Conservation (phyloP, 2,329 filamentous ascomycete species). For the Trichoderma atroviride region DNA sequence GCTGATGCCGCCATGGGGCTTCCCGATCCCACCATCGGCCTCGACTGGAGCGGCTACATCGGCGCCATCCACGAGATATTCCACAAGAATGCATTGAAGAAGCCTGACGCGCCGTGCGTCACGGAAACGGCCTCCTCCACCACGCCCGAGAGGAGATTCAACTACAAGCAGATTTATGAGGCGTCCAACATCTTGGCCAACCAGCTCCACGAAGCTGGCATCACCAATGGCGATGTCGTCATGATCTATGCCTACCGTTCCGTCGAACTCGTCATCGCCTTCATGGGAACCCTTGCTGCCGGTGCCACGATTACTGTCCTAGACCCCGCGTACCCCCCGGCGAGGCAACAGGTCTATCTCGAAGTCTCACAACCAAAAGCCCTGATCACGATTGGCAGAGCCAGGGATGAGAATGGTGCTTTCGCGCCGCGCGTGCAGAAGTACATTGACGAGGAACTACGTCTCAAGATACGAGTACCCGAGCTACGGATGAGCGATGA, state of each 20-base stretch:
- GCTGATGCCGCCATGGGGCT: slow-evolving; percentile 34
- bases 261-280: slow-evolving; percentile 66
- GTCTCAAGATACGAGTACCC: slow-evolving; percentile 74
- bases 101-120: slow-evolving; percentile 63
- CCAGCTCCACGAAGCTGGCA: slow-evolving; percentile 72
- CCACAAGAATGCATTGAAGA: slow-evolving; percentile 62
- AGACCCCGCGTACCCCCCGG: slow-evolving; percentile 60
- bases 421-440: slow-evolving; percentile 52
- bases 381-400: slow-evolving; percentile 68
- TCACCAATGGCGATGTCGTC: slow-evolving; percentile 81
- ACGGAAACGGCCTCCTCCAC: slow-evolving; percentile 48
- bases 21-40: slow-evolving; percentile 68
- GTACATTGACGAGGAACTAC: slow-evolving; percentile 74
- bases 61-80: slow-evolving; percentile 73
- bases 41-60: slow-evolving; percentile 64
- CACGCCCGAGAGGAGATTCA: slow-evolving; percentile 68
- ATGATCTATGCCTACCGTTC: slow-evolving; percentile 86
- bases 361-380: slow-evolving; percentile 60
- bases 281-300: slow-evolving; percentile 72
- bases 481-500: slow-evolving; percentile 71
- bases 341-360: slow-evolving; percentile 61
- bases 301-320: slow-evolving; percentile 68
- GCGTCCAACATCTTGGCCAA: slow-evolving; percentile 79
- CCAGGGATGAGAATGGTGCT: slow-evolving; percentile 46
- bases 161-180: slow-evolving; percentile 84